phyloP scores from a whole-genome alignment of 805 yeast genomes.

The Saturnispora serradocipensis region DNA sequence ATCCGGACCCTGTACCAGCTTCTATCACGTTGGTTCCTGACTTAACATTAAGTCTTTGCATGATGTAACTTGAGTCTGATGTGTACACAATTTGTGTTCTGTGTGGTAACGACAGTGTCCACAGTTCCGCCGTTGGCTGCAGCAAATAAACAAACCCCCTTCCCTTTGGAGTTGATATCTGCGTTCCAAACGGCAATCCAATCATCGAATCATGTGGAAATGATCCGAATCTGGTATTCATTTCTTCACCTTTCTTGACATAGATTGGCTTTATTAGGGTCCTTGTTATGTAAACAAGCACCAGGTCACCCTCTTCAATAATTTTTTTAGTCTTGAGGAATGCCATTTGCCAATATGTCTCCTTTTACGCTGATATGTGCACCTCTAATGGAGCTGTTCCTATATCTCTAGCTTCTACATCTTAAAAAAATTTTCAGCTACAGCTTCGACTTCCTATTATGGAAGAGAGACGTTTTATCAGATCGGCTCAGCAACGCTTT shows the following conservation, averaged over 20 bases:
- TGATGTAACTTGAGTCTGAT: slow-evolving; percentile 86
- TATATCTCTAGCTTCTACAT: not conserved
- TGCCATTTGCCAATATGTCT: slow-evolving; percentile 14
- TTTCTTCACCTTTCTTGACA: slow-evolving; percentile 46
- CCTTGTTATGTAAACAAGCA: slow-evolving; percentile 77
- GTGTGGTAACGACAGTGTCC: slow-evolving; percentile 95
- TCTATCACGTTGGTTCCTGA: slow-evolving; percentile 79
- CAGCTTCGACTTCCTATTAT: not conserved
- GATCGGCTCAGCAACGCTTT: not conserved
- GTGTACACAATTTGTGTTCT: slow-evolving; percentile 97
- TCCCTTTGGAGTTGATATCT: slow-evolving; percentile 61
- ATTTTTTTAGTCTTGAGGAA: slow-evolving; percentile 43
- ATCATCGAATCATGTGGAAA: slow-evolving; percentile 82
- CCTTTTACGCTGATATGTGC: not conserved
- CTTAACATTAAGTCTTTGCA: slow-evolving; percentile 67
- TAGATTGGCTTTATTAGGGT: slow-evolving; percentile 67
- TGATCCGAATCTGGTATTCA: slow-evolving; percentile 84
- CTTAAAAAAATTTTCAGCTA: not conserved
- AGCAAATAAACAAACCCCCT: slow-evolving; percentile 79
- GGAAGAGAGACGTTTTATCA: not conserved
- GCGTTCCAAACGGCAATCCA: slow-evolving; percentile 76
- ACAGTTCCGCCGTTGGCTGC: slow-evolving; percentile 89
- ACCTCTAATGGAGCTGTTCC: not conserved
- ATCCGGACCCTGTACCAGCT: slow-evolving; percentile 97
- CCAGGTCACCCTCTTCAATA: slow-evolving; percentile 83